Evolutionary conservation across 1,284 basidiomycete genomes (phyloP), one percentile per base, ranked within the genome.

Genomic region (Volvariella surrecta): DNA sequence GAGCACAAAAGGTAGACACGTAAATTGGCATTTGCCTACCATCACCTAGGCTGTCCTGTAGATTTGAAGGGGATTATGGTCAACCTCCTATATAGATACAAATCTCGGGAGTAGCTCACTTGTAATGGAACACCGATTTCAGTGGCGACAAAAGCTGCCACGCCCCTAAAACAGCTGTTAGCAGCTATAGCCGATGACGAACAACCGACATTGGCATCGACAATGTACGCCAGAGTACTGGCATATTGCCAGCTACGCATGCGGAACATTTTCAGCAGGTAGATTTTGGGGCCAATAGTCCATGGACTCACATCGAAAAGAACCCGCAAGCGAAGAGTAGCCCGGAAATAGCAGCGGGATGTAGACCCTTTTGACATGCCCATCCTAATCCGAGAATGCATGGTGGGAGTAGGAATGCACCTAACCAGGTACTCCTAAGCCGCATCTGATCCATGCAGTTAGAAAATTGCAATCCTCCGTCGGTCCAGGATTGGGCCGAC

Each of bases 401-500:
- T 0, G 70, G 63, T 2, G 83, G 82, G 16, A 85, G 61, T 47
- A 76, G 60, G n/a, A 70, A 47, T 56, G 81, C 67, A 21, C 73
- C 73, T 13, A 70, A 54, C 22, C 74, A 67, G 0, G 79, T 79
- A 54, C 79, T 82, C 54, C 73, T 66, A 18, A 91, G 60, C 11
- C 87, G 74, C 79, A 89, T 87, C 82, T 88, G 49, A 28, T 28
- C n/a, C n/a, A n/a, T n/a, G n/a, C n/a, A n/a, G n/a, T n/a, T n/a
- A n/a, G n/a, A n/a, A 28, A 28, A 28, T 11, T 6, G 28, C 18
- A 18, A 32, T 15, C 18, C 30, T 9, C 15, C 9, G 9, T 31
- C 30, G 15, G 15, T 9, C 30, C 15, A 31, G 9, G 30, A 31
- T 15, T 9, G 9, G 15, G 9, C 30, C 9, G 30, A 31, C 30